These are phyloP conservation scores for Penicillium goetzii DNA, from an alignment of 495 filamentous ascomycete genomes.

Conservation along the genomic window DNA sequence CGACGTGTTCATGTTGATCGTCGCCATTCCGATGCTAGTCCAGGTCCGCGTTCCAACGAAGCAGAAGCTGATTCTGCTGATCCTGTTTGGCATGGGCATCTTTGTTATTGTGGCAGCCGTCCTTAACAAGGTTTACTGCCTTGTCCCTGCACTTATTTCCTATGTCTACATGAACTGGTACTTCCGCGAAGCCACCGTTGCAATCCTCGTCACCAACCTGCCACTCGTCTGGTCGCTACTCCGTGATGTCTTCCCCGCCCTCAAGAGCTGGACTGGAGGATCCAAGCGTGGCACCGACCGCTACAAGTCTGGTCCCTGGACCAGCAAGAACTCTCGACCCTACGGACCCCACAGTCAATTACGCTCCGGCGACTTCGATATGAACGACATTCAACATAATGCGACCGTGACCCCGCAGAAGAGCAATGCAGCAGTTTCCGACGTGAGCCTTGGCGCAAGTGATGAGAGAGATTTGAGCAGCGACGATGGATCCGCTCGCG, in stretches of 20 bases:
- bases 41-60: conserved; percentile 57
- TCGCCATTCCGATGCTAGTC: conserved; percentile 65
- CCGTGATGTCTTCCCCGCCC: conserved; percentile 58
- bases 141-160: conserved; percentile 53
- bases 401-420: conserved; percentile 37
- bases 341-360: conserved; percentile 41
- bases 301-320: conserved; percentile 45
- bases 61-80: conserved; percentile 60
- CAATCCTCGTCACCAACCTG: conserved; percentile 66
- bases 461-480: conserved; percentile 41
- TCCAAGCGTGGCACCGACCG: conserved; percentile 44
- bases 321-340: conserved; percentile 39
- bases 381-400: conserved; percentile 41
- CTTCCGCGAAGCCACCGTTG: conserved; percentile 68
- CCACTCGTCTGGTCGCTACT: conserved; percentile 68
- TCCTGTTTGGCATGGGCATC: conserved; percentile 60
- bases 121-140: conserved; percentile 70
- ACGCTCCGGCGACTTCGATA: conserved; percentile 39
- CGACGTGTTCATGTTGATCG: conserved; percentile 65
- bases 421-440: conserved; percentile 28
- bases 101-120: conserved; percentile 69
- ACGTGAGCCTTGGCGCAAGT: conserved; percentile 34
- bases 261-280: conserved; percentile 53
- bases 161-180: conserved; percentile 72
- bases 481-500: conserved; percentile 47